Evolutionary conservation across 164 flowering plant genomes (phyloP), one percentile per base, ranked within the genome.

Genomic region (Dillenia suffruticosa): DNA sequence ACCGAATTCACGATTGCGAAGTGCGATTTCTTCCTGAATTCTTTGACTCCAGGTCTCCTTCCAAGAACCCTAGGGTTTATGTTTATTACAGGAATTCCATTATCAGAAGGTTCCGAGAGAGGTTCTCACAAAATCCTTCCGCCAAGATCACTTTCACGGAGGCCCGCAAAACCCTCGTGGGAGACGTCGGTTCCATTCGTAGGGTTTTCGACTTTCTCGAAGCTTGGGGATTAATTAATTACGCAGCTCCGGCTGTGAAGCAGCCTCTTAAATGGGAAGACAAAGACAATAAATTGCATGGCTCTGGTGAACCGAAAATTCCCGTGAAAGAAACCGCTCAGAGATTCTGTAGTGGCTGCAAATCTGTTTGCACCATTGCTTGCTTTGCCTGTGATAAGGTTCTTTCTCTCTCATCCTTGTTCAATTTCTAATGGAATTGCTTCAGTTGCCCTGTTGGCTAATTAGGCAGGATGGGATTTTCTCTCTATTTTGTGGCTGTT

Each of bases 321-420:
- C 59, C 47, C 13, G 66, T 62, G 77, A 79, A 61, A 51, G 75
- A 69, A 51, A 24, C 47, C 3, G 11, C 70, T 1, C 74, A 66
- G 77, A 88, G 79, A 61, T 47, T 75, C 12, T 94, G 97, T 72
- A 79, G 77, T 51, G 83, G 81, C 8, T 94, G 99, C 86, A 86
- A 92, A 72, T 57, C 80, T 1, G 72, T 76, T 61, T 90, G 92
- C 74, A 85, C 71, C 72, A 88, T 88, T 72, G 96, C 92, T 54
- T 92, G 97, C 75, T 95, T 88, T 66, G 80, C 78, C 52, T 88
- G 80, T 54, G 92, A 88, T n/a, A 86, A 92, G 97, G 99, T 94
- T 9, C 24, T 50, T 14, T 53, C 22, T 54, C 19, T 44, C 5
- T 49, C 26, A 26, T 48, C 50, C 10, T 56, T 59, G 14, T 11